Evolutionary conservation across 352 stramenopile species (phyloP), one percentile per base, ranked within the genome.

Genomic region (Globisporangium ultimum): DNA sequence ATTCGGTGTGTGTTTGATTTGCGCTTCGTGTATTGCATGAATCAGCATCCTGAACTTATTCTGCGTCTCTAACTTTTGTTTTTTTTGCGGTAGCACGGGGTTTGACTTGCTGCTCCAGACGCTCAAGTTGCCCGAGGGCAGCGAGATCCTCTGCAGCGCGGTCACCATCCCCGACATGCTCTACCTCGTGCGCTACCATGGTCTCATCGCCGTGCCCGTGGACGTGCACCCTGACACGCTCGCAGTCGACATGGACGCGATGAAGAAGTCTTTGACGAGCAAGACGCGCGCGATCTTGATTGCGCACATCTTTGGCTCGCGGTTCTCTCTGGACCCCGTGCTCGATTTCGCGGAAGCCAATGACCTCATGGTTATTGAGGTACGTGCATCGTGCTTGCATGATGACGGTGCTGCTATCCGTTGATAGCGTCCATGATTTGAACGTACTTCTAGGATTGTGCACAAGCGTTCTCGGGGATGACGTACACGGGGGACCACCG

Each of bases 101-200:
- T 92, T 95, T 61, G 86, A 95, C 56, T 67, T 92, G 48, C 59
- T 95, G 36, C 58, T 95, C 42, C 77, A 91, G 62, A 88, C 84
- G 36, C 74, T 92, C 24, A 73, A 83, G 54, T 71, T 92, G n/a
- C 81, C 83, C 8, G 43, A 36, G 21, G 81, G 80, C 15, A 88
- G 70, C 54, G 76, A 92, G 56, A 77, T 95, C 47, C 67, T 95
- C 17, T 91, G 84, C 60, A 89, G 76, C 66, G 83, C 86, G 24
- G 84, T 95, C 41, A 95, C 86, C 9, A 95, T 95, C 63, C 81
- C 83, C 0, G 86, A 95, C 61, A 93, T 95, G 86, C 69, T 95
- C 48, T 84, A 92, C 64, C 64, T 93, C 34, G 61, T 93, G 48
- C 66, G 71, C 10, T 83, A 89, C 50, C 84, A 95, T 68, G 79